Evolutionary conservation across 345 rosid genomes (phyloP).

Genomic region (Hypericum androsaemum): DNA sequence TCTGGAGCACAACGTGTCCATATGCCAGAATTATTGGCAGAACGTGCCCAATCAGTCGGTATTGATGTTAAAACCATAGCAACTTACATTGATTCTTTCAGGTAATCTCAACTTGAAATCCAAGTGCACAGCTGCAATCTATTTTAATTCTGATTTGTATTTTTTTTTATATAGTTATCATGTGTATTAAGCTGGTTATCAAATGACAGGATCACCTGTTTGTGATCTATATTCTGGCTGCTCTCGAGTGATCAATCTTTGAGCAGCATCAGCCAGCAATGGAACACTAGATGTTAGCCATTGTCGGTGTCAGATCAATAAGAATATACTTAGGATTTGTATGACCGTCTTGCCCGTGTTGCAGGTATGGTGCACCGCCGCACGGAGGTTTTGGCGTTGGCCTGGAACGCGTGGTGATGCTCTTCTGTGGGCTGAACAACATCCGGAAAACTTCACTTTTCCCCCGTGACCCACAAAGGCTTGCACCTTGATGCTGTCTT

Average conservation of each 20-base stretch:
- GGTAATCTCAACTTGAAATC: conserved; percentile 27
- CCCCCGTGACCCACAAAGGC: conserved; percentile 79
- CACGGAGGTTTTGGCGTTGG: conserved; percentile 94
- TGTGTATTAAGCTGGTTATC: no score
- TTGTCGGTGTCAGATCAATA: neutral
- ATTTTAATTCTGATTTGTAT: no score
- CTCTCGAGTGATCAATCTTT: no score
- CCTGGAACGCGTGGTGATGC: conserved; percentile 81
- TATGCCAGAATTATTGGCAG: conserved; percentile 53
- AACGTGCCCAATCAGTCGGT: conserved; percentile 62
- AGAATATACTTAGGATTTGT: neutral
- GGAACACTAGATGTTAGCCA: no score
- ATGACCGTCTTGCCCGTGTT: neutral
- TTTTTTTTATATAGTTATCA: no score
- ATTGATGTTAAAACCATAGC: conserved; percentile 70
- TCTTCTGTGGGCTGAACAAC: conserved; percentile 67
- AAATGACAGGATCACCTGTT: no score
- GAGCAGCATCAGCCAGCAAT: no score
- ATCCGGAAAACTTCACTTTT: conserved; percentile 67
- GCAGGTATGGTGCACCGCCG: conserved; percentile 75
- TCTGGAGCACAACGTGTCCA: conserved; percentile 96
- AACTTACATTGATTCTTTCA: conserved; percentile 75
- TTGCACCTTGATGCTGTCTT: conserved; percentile 40
- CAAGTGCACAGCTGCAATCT: no score
- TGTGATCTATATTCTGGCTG: no score